phyloP scores from a whole-genome alignment of 257 asterid species.

The Nicotiana obtusifolia region DNA sequence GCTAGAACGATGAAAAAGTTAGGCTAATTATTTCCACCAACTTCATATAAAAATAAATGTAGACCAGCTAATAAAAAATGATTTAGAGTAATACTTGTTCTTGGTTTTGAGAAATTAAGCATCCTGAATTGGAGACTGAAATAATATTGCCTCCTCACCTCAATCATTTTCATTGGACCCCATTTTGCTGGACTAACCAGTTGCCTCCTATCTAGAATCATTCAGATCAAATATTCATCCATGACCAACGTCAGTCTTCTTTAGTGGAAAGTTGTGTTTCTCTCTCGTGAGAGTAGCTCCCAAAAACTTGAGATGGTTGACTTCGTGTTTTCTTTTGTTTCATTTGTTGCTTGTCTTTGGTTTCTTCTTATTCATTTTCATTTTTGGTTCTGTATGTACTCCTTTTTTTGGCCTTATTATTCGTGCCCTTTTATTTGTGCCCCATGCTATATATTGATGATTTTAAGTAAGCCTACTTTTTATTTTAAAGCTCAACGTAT shows the following conservation, averaged over 20 bases:
- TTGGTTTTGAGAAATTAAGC: not conserved
- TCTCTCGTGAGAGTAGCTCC: slow-evolving; percentile 13
- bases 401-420: too few species aligned
- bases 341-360: not conserved
- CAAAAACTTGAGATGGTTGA: slow-evolving; percentile 6
- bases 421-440: too few species aligned
- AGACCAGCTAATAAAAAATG: slow-evolving; percentile 12
- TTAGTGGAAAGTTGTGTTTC: slow-evolving; percentile 8
- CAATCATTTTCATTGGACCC: slow-evolving; percentile 17
- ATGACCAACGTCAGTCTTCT: not conserved
- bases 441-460: too few species aligned
- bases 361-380: not conserved
- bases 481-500: too few species aligned
- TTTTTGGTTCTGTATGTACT: too few species aligned
- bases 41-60: slow-evolving; percentile 9
- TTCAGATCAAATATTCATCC: slow-evolving; percentile 6
- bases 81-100: not conserved
- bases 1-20: slow-evolving; percentile 15
- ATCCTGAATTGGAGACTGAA: not conserved
- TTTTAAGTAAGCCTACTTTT: too few species aligned
- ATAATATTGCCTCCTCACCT: not conserved
- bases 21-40: slow-evolving; percentile 22
- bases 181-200: slow-evolving; percentile 10
- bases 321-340: not conserved
- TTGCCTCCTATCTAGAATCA: slow-evolving; percentile 9